Evolutionary conservation across 2,329 filamentous ascomycete genomes (phyloP), one percentile per base, ranked within the genome.

Genomic region (Tolypocladium nubicola): DNA sequence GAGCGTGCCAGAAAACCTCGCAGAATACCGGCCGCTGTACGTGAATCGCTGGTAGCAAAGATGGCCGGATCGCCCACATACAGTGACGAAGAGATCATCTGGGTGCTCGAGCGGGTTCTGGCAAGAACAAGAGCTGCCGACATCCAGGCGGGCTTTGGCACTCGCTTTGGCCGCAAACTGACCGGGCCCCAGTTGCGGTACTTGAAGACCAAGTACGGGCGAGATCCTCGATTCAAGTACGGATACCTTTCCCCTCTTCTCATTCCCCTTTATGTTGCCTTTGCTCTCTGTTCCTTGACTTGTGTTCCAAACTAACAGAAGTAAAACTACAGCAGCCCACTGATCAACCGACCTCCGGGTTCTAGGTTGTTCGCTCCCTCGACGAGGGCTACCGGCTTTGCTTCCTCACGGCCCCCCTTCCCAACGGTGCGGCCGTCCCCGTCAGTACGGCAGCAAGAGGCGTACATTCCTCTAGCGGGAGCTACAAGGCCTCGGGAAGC

Each of bases 191-290:
- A 75, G 59, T 64, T 76, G 11, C 68, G 71, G 11, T 75, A 76
- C 55, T 59, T 75, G 10, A 72, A 71, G 59, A 71, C 70, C 60
- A 73, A 75, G 58, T 76, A 76, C 49, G 73, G 73, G 0, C 69
- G 66, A 41, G 72, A 75, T 41, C 70, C 73, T 0, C 65, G 68
- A 8, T 75, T 69, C 56, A 68, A 69, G 74, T 75, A 66, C 57
- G 72, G 64, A 16, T 35, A 11, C 11, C 45, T 10, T 4, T 35
- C 13, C 14, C 14, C 47, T 47, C 53, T 38, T n/a, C 33, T 33
- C 43, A 55, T 10, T 1, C 23, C 23, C 13, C 11, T 30, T 39
- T 13, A 53, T 13, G 2, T 38, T 19, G 5, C 55, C 30, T 21
- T 21, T 21, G 10, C 45, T 16, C 16, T 33, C 16, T 33, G 9